Evolutionary conservation across 2,329 filamentous ascomycete genomes (phyloP).

Genomic region (Pyrenochaeta sp.): DNA sequence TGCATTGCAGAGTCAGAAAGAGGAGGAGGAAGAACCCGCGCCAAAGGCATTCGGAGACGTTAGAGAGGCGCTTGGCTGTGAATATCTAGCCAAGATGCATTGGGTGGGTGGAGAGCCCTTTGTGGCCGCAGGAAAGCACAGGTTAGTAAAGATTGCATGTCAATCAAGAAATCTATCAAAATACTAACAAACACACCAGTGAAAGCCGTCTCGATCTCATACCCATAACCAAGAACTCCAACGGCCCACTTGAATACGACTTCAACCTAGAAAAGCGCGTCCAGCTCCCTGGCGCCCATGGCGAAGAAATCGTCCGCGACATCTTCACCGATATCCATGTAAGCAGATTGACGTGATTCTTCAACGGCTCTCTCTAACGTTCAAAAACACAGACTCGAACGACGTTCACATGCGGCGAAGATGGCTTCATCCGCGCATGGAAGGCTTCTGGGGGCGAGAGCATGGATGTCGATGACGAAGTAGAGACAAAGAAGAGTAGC

Average conservation of each 20-base stretch:
- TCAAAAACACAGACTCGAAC: conserved; percentile 37
- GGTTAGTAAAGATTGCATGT: too few relatives aligned
- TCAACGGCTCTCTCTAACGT: too few relatives aligned
- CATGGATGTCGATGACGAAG: conserved; percentile 39
- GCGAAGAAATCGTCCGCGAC: conserved; percentile 59
- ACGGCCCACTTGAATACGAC: conserved; percentile 39
- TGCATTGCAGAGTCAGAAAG: conserved; percentile 70
- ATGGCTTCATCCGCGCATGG: conserved; percentile 57
- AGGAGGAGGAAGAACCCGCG: conserved; percentile 62
- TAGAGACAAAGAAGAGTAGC: conserved; percentile 26
- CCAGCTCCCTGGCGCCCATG: conserved; percentile 54
- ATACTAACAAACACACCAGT: conserved; percentile 15
- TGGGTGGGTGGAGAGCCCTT: conserved; percentile 68
- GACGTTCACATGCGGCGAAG: conserved; percentile 60
- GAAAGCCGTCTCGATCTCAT: conserved; percentile 40
- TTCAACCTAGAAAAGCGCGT: conserved; percentile 36
- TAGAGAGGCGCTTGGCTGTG: conserved; percentile 69
- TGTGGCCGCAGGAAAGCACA: conserved; percentile 72
- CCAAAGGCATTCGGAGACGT: conserved; percentile 71
- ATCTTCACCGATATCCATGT: conserved; percentile 51
- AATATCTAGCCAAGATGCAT: conserved; percentile 76
- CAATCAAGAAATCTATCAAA: too few relatives aligned
- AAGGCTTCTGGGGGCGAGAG: conserved; percentile 27
- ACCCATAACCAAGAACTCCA: conserved; percentile 32
- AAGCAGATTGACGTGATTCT: too few relatives aligned